Conservation (phyloP, 768 basidiomycete genomes). For the Scleroderma citrinum region DNA sequence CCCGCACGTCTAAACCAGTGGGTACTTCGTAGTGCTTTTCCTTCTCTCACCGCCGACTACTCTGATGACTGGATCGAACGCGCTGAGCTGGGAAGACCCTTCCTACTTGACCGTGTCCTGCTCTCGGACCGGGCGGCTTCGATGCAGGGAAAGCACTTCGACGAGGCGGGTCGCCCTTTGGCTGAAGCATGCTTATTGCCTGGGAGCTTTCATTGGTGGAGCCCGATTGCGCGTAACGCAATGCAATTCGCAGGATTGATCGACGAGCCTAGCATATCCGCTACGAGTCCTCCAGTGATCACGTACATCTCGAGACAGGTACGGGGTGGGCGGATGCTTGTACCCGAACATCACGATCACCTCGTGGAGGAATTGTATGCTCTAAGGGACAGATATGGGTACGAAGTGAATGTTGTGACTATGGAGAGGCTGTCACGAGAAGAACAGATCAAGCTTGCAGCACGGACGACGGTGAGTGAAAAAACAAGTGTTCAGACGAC, state of each 20-base stretch:
- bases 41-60: constrained; percentile 75
- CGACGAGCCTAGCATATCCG: constrained; percentile 23
- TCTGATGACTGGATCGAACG: constrained; percentile 81
- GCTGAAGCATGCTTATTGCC: constrained; percentile 69
- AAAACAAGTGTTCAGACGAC: background rate
- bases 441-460: constrained; percentile 78
- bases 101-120: constrained; percentile 80
- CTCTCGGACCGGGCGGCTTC: constrained; percentile 84
- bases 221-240: constrained; percentile 64
- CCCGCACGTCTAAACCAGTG: constrained; percentile 89
- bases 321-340: constrained; percentile 72
- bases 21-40: constrained; percentile 75
- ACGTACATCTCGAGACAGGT: constrained; percentile 92
- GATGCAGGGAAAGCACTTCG: constrained; percentile 62
- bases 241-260: constrained; percentile 63
- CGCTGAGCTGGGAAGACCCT: constrained; percentile 56
- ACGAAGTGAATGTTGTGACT: constrained; percentile 82
- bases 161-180: constrained; percentile 70
- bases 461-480: constrained; percentile 70
- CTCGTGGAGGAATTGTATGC: constrained; percentile 71
- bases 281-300: constrained; percentile 60
- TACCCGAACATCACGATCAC: constrained; percentile 66
- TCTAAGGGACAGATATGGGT: constrained; percentile 64
- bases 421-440: constrained; percentile 75
- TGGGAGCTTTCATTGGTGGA: constrained; percentile 82